Evolutionary conservation across 1,139 yeast genomes (phyloP).

Genomic region (Diutina siamensis): DNA sequence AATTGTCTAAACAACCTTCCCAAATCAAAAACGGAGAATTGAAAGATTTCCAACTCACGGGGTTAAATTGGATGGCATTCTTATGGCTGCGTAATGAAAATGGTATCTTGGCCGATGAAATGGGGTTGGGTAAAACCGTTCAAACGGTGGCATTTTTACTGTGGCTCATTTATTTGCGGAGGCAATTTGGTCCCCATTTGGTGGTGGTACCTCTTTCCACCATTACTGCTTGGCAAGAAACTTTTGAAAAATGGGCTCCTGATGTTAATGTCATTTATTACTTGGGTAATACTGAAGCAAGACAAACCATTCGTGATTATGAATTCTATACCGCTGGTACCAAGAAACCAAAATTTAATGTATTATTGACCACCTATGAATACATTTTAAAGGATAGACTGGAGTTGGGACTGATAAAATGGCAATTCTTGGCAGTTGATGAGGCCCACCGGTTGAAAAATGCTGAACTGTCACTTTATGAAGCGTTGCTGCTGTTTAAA

Average conservation of each 20-base stretch:
- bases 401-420: conserved; percentile 71
- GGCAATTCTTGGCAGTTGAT: conserved; percentile 97
- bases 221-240: conserved; percentile 98
- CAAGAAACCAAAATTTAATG: conserved; percentile 74
- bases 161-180: conserved; percentile 87
- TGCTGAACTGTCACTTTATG: conserved; percentile 87
- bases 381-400: conserved; percentile 80
- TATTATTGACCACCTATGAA: conserved; percentile 86
- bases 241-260: conserved; percentile 96
- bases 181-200: conserved; percentile 90
- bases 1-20: conserved; percentile 74
- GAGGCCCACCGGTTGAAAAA: conserved; percentile 97
- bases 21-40: conserved; percentile 87
- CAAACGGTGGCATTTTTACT: conserved; percentile 92
- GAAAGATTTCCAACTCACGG: conserved; percentile 95
- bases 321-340: conserved; percentile 61
- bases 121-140: conserved; percentile 98
- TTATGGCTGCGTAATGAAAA: conserved; percentile 96
- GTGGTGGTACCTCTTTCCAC: conserved; percentile 90
- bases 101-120: conserved; percentile 96
- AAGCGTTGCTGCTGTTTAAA: conserved; percentile 71
- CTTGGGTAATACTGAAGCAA: conserved; percentile 82
- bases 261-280: conserved; percentile 88
- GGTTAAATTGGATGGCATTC: conserved; percentile 99
- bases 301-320: conserved; percentile 70